Percentiles rank a stretch among this genome's conserved stretches.
phyloP scores from a whole-genome alignment of 2,329 filamentous ascomycete species.

The Orbilia oligospora region DNA sequence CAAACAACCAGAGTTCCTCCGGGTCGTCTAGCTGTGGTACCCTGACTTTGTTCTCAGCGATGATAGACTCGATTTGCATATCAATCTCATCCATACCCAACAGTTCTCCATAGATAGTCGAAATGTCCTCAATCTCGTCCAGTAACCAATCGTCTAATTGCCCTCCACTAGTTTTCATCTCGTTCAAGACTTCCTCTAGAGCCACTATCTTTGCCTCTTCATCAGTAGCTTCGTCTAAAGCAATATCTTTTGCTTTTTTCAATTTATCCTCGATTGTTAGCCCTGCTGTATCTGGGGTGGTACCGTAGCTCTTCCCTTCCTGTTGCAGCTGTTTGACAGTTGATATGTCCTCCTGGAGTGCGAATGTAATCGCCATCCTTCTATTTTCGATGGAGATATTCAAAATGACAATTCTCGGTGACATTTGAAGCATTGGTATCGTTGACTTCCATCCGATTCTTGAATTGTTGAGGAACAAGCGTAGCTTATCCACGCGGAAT shows the following conservation, averaged over 20 bases:
- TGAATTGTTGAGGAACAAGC: conserved; percentile 10
- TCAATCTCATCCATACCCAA: conserved; percentile 17
- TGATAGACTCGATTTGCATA: conserved; percentile 6
- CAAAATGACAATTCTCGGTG: conserved; percentile 33
- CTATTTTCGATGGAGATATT: conserved; percentile 1
- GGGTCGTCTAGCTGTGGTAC: not conserved
- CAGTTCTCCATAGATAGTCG: conserved; percentile 8
- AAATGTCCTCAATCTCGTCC: conserved; percentile 32
- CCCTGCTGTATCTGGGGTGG: not conserved
- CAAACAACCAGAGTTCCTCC: conserved; percentile 30
- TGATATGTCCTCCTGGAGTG: not conserved
- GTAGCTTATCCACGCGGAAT: conserved; percentile 38
- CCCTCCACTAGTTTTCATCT: not conserved
- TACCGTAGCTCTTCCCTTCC: not conserved
- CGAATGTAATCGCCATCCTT: conserved; percentile 3
- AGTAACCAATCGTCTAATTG: conserved; percentile 2
- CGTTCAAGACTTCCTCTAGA: not conserved
- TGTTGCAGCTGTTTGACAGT: not conserved
- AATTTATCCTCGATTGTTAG: conserved; percentile 1
- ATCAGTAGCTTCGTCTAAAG: conserved; percentile 6
- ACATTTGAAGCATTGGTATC: conserved; percentile 37
- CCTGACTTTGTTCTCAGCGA: not conserved
- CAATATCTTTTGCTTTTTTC: not conserved
- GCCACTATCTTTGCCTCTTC: not conserved
- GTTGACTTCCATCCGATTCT: conserved; percentile 33